Base-by-base conservation (phyloP, 805 yeast genomes). In the Yamadazyma phyllophila region DNA sequence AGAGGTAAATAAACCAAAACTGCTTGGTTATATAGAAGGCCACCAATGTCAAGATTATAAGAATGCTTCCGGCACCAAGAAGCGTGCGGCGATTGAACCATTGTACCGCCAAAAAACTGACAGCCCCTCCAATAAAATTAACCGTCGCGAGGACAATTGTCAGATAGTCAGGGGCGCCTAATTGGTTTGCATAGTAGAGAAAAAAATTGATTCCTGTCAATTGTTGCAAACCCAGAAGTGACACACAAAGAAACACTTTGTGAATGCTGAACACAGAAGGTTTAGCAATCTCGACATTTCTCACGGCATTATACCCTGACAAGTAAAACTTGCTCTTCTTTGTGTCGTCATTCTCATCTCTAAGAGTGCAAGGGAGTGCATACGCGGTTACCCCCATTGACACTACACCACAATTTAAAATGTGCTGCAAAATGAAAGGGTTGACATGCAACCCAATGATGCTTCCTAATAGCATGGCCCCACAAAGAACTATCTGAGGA, bases 141-240 rank as follows among this genome's bases (percentile, higher is more conserved):
- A 41, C 35, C 3, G 40, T 16, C 20, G 52, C 42, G 20, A 47
- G 31, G 6, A 47, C 43, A 11, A 51, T 11, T 2, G 50, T 15
- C n/a, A 32, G 20, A 13, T 12, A 16, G 10, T 32, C 24, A 8
- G 45, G 32, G 9, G 46, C 46, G 2, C 46, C 40, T 7, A 52
- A 17, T 8, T 17, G 14, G 14, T 55, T 54, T 13, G 66, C 64
- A 37, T 55, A 67, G 48, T 65, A 66, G 33, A 67, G 65, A 38
- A 63, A 63, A 40, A 60, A 65, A 39, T 62, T 62, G 16, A 63
- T 65, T 2, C 70, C 71, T 2, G 69, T 59, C 30, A 65, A 52
- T 44, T 66, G 72, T 53, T 65, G 71, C 40, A 63, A 58, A n/a
- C 55, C 49, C 66, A 62, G 60, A 14, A 66, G 39, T 3, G 44